phyloP scores from a whole-genome alignment of 129 eudicot species.

The Calendula officinalis region DNA sequence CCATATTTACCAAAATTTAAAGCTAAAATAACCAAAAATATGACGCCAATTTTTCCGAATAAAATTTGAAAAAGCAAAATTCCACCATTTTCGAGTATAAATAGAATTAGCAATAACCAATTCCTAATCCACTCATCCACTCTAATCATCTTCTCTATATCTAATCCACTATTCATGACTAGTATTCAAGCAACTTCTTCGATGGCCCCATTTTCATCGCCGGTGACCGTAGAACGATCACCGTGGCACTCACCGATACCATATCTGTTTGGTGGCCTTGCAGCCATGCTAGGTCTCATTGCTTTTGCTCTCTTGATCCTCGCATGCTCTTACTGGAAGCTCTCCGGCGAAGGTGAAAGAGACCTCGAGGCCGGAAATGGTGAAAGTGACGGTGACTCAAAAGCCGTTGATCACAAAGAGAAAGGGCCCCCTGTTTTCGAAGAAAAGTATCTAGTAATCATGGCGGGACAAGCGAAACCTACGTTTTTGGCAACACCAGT shows the following conservation, averaged over 20 bases:
- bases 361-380: conserved; percentile 35
- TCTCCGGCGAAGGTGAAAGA: conserved; percentile 42
- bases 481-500: conserved; percentile 58
- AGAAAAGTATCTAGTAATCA: conserved; percentile 55
- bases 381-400: conserved; percentile 32
- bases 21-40: background rate
- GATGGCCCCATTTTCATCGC: conserved; percentile 20
- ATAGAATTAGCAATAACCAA: conserved; percentile 10
- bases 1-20: background rate
- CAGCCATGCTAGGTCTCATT: conserved; percentile 70
- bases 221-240: conserved; percentile 33
- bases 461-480: conserved; percentile 60
- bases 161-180: conserved; percentile 9
- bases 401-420: conserved; percentile 9
- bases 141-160: conserved; percentile 10
- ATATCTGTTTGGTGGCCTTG: conserved; percentile 69
- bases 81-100: conserved; percentile 24
- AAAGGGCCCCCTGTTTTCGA: conserved; percentile 37
- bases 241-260: conserved; percentile 82
- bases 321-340: conserved; percentile 79
- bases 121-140: conserved; percentile 27
- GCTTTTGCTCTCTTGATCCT: conserved; percentile 71
- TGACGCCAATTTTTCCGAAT: conserved; percentile 14
- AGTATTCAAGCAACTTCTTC: conserved; percentile 21
- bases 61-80: background rate